phyloP scores from a whole-genome alignment of 139 green algal genomes.

The Nannochloris sp. region DNA sequence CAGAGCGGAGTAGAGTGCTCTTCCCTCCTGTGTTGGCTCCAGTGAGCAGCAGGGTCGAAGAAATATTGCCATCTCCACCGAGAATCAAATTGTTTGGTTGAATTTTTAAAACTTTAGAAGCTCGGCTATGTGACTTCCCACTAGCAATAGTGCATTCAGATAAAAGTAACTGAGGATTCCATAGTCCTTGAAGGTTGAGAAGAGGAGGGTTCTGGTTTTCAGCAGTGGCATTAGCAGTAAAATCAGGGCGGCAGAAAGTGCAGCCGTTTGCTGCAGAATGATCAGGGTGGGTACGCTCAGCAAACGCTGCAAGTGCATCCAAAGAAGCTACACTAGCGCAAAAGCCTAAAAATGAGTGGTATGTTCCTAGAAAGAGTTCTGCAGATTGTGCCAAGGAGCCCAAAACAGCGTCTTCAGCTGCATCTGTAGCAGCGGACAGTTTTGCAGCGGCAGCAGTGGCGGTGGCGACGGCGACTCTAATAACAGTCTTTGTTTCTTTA shows the following conservation, averaged over 20 bases:
- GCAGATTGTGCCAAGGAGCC: conserved; percentile 12
- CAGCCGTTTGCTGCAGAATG: conserved; percentile 15
- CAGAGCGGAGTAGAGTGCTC: conserved; percentile 39
- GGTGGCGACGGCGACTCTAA: not conserved
- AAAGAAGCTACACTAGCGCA: conserved; percentile 26
- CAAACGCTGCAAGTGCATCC: conserved; percentile 62
- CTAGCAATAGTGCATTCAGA: conserved; percentile 2
- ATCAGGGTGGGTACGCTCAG: conserved; percentile 27
- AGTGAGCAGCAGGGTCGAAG: conserved; percentile 55
- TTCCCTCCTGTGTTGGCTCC: conserved; percentile 56
- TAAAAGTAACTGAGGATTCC: conserved; percentile 47
- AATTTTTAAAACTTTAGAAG: conserved; percentile 35
- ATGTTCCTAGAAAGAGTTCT: conserved; percentile 11
- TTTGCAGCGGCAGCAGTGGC: not conserved
- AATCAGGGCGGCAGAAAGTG: conserved; percentile 44
- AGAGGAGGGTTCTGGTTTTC: not conserved
- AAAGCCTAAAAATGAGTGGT: conserved; percentile 4
- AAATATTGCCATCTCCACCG: conserved; percentile 7
- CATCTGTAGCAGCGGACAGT: not conserved
- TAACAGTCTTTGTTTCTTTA: conserved; percentile 15
- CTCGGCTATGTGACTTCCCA: not conserved
- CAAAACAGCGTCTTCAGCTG: conserved; percentile 7
- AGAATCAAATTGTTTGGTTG: conserved; percentile 52
- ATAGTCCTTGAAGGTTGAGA: conserved; percentile 33
- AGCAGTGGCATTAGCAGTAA: conserved; percentile 28